Conservation (phyloP, 2,329 filamentous ascomycete species). For the Trichoderma lentiforme region DNA sequence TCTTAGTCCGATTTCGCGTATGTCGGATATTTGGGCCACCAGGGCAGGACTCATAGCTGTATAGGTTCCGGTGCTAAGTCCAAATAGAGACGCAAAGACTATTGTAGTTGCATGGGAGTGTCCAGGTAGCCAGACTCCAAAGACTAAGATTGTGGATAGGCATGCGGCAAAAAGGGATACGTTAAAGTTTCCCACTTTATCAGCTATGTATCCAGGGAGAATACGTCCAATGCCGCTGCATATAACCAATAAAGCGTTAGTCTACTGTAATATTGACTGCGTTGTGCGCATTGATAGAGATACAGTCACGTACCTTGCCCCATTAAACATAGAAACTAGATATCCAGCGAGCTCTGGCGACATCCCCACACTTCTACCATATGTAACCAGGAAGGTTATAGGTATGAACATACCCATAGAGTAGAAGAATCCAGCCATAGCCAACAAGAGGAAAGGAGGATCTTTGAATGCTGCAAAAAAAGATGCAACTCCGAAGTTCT, state of each 20-base stretch:
- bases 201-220: background rate
- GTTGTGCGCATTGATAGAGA: background rate
- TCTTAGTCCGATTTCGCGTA: background rate
- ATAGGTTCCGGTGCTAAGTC: background rate
- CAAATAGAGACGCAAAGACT: background rate
- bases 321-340: background rate
- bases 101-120: background rate
- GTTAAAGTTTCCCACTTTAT: background rate
- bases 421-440: background rate
- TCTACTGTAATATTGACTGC: too few species aligned
- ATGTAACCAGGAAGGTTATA: background rate
- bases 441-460: background rate
- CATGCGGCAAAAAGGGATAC: background rate
- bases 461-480: background rate
- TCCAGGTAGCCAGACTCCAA: background rate
- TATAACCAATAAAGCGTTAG: background rate
- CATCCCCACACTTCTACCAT: background rate
- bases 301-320: background rate
- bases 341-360: background rate
- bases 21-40: conserved; percentile 1
- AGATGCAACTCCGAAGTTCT: background rate
- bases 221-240: background rate
- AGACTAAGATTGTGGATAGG: background rate
- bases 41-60: background rate
- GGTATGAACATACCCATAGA: background rate